Evolutionary conservation across 2,329 filamentous ascomycete genomes (phyloP).

Genomic region (Calonectria hawksworthii): DNA sequence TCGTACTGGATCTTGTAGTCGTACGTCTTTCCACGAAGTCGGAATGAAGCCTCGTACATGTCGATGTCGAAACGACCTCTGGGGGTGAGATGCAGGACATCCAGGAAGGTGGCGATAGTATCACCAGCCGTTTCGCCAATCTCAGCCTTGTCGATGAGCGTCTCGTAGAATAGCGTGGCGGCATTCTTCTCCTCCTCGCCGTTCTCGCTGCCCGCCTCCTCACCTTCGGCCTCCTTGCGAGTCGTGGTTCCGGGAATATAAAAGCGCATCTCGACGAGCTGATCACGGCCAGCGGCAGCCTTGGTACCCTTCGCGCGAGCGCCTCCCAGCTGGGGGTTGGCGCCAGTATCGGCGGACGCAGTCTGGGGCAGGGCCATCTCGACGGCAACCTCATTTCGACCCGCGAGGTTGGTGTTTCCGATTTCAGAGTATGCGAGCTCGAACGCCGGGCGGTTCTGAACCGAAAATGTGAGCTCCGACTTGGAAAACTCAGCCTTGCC

Average conservation of each 20-base stretch:
- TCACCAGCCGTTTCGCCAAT: conserved; percentile 99
- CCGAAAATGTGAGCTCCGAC: conserved; percentile 94
- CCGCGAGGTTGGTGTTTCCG: conserved; percentile 96
- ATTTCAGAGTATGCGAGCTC: conserved; percentile 98
- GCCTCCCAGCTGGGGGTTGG: conserved; percentile 81
- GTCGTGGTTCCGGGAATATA: conserved; percentile 95
- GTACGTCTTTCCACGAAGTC: conserved; percentile 97
- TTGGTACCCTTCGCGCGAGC: conserved; percentile 86
- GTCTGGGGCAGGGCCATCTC: conserved; percentile 87
- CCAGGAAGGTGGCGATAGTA: conserved; percentile 96
- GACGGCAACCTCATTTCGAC: conserved; percentile 97
- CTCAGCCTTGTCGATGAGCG: conserved; percentile 97
- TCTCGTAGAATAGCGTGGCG: conserved; percentile 97
- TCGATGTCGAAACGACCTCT: conserved; percentile 99
- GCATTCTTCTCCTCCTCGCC: conserved; percentile 87
- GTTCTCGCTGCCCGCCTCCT: conserved; percentile 76
- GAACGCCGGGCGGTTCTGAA: conserved; percentile 96
- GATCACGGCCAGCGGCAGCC: conserved; percentile 88
- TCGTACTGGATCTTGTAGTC: conserved; percentile 99
- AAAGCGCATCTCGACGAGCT: conserved; percentile 98
- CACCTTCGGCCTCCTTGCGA: conserved; percentile 77
- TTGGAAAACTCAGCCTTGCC: conserved; percentile 98
- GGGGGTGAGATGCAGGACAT: conserved; percentile 96
- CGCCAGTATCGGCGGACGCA: conserved; percentile 77
- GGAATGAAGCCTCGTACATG: conserved; percentile 98